A percentile compares a stretch with the other conserved stretches of the same genome.
Evolutionary conservation across 2,329 filamentous ascomycete genomes (phyloP).

Genomic region (Magnaporthiopsis rhizophila): DNA sequence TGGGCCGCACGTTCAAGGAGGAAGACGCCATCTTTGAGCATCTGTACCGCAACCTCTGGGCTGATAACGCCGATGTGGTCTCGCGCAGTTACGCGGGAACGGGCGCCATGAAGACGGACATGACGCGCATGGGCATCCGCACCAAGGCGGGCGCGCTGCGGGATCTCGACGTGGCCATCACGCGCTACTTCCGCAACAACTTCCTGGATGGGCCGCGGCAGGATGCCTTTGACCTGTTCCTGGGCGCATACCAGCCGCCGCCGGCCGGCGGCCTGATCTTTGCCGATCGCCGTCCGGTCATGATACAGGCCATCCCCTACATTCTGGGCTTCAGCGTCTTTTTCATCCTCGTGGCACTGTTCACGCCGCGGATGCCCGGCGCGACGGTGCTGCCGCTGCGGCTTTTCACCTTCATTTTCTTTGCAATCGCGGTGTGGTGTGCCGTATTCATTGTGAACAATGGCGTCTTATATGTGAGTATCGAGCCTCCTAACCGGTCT

Average conservation of each 20-base stretch:
- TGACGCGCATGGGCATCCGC: conserved; percentile 85
- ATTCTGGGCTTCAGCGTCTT: conserved; percentile 79
- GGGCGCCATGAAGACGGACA: conserved; percentile 94
- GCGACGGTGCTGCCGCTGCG: conserved; percentile 73
- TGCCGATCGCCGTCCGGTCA: conserved; percentile 72
- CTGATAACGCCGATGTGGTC: conserved; percentile 94
- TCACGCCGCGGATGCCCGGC: conserved; percentile 64
- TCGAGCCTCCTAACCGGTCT: neutral
- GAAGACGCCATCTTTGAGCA: conserved; percentile 78
- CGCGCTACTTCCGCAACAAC: conserved; percentile 88
- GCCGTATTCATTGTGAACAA: conserved; percentile 71
- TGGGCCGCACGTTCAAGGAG: conserved; percentile 66
- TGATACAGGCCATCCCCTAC: conserved; percentile 92
- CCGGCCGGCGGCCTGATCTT: conserved; percentile 71
- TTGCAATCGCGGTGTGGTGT: conserved; percentile 61
- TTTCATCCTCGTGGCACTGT: conserved; percentile 66
- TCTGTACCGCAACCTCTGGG: conserved; percentile 95
- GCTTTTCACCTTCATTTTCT: conserved; percentile 73
- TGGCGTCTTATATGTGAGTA: conserved; percentile 88
- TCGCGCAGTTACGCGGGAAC: conserved; percentile 91
- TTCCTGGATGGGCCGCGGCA: conserved; percentile 90
- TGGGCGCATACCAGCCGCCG: conserved; percentile 75
- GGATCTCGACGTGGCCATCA: conserved; percentile 81
- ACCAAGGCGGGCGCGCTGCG: conserved; percentile 79
- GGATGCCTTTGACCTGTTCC: conserved; percentile 90